Conservation (phyloP, 2,329 filamentous ascomycete genomes). For the Fusarium temperatum region DNA sequence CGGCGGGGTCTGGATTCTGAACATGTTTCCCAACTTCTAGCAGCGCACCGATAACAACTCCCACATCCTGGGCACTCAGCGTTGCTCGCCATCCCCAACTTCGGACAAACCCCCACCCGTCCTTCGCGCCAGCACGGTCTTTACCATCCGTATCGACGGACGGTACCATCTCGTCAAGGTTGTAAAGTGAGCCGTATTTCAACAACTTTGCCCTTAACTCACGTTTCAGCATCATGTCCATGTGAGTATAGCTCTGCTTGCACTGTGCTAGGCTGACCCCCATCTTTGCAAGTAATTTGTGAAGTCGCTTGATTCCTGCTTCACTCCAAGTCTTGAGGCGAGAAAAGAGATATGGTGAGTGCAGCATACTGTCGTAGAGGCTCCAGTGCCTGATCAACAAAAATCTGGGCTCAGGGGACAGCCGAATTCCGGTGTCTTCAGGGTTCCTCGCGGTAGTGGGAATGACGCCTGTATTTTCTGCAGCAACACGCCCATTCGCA, state of each 20-base stretch:
- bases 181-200: constrained; percentile 92
- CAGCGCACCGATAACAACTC: constrained; percentile 90
- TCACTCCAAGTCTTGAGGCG: constrained; percentile 96
- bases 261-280: constrained; percentile 93
- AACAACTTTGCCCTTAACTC: constrained; percentile 85
- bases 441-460: constrained; percentile 88
- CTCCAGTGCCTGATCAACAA: constrained; percentile 96
- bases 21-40: constrained; percentile 83
- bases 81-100: constrained; percentile 99
- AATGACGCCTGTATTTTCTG: constrained; percentile 81
- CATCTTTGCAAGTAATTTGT: constrained; percentile 98
- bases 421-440: constrained; percentile 88
- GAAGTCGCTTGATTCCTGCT: constrained; percentile 83
- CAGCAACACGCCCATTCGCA: constrained; percentile 67
- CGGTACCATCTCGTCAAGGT: constrained; percentile 91
- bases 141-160: constrained; percentile 75
- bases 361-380: constrained; percentile 97
- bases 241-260: constrained; percentile 95
- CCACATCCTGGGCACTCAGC: constrained; percentile 90
- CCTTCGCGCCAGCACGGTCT: constrained; percentile 77
- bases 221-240: constrained; percentile 97
- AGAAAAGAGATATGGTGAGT: constrained; percentile 93
- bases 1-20: constrained; percentile 46
- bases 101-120: constrained; percentile 96
- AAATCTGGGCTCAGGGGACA: constrained; percentile 94